Evolutionary conservation across 192 early-diverging fungal species (phyloP).

Genomic region (Entomortierella beljakovae): DNA sequence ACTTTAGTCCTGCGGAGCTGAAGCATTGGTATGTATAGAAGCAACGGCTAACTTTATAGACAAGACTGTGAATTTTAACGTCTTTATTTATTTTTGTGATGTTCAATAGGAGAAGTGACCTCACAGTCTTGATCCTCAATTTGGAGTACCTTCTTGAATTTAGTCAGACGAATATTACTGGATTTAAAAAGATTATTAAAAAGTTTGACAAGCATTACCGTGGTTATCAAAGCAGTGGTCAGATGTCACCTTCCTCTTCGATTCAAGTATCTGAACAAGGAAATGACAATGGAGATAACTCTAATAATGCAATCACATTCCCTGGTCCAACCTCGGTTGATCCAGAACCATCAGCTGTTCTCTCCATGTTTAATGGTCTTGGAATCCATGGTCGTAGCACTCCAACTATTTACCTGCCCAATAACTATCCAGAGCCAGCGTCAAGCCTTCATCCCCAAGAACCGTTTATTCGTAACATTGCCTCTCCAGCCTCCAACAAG

Average conservation of each 20-base stretch:
- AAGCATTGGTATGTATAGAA: conserved; percentile 37
- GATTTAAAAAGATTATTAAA: conserved; percentile 74
- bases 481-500: conserved; percentile 34
- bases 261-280: conserved; percentile 13
- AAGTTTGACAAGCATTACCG: conserved; percentile 67
- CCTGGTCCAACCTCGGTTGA: conserved; percentile 6
- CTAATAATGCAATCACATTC: conserved; percentile 8
- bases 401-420: conserved; percentile 37
- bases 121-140: conserved; percentile 49
- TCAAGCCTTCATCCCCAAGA: conserved; percentile 38
- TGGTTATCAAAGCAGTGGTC: conserved; percentile 10
- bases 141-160: conserved; percentile 63
- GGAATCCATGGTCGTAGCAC: conserved; percentile 38
- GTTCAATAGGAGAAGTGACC: conserved; percentile 23
- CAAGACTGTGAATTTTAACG: background rate
- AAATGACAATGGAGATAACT: background rate
- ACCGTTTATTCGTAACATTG: conserved; percentile 36
- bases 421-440: conserved; percentile 25
- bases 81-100: background rate
- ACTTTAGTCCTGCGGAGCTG: conserved; percentile 43
- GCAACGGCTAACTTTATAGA: background rate
- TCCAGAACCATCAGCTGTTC: conserved; percentile 8
- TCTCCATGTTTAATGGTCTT: conserved; percentile 32
- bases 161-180: conserved; percentile 67
- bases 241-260: conserved; percentile 15